These are phyloP conservation scores for Neocallimastix lanati DNA, from an alignment of 192 early-diverging fungal genomes.

Conservation along the genomic window DNA sequence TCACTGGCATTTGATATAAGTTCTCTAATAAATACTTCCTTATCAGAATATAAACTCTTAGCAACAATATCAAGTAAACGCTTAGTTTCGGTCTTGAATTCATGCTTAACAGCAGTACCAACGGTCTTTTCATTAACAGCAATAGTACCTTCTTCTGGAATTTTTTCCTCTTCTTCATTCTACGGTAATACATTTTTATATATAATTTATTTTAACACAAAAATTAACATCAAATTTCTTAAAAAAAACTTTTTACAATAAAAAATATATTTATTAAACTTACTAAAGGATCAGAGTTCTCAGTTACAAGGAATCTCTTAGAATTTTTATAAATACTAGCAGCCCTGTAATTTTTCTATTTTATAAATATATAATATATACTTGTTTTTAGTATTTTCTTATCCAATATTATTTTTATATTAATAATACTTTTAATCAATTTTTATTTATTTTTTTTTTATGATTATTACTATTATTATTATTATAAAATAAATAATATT, in stretches of 20 bases:
- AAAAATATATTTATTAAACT: not conserved
- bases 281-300: not conserved
- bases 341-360: not conserved
- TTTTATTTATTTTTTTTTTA: too few species aligned
- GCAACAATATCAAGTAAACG: conserved; percentile 41
- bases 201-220: too few species aligned
- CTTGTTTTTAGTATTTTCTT: too few species aligned
- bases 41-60: conserved; percentile 43
- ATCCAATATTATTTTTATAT: too few species aligned
- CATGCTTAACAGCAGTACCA: conserved; percentile 7
- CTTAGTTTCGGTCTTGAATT: conserved; percentile 44
- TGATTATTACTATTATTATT: too few species aligned
- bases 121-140: not conserved
- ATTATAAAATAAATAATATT: too few species aligned
- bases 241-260: too few species aligned
- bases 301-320: not conserved
- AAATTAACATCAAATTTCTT: too few species aligned
- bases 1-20: conserved; percentile 44
- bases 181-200: too few species aligned
- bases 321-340: not conserved
- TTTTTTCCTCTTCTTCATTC: not conserved
- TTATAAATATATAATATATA: too few species aligned
- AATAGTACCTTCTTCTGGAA: not conserved
- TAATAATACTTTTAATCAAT: too few species aligned
- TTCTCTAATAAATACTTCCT: conserved; percentile 42